Evolutionary conservation across 768 basidiomycete genomes (phyloP), one percentile per base, ranked within the genome.

Genomic region (Lactifluus pinguis): DNA sequence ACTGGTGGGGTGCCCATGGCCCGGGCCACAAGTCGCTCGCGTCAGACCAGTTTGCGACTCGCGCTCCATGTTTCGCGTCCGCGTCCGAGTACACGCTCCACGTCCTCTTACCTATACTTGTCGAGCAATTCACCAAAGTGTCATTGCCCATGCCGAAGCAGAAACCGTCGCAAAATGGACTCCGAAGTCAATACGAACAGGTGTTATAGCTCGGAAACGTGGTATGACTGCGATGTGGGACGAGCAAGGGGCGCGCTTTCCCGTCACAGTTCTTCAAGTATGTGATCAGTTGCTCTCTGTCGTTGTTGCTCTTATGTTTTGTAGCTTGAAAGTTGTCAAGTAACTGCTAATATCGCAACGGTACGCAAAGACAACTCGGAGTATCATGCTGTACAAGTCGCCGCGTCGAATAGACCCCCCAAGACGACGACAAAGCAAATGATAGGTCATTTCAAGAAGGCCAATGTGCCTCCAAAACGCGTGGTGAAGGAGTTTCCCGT

Each of bases 201-300:
- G 97, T 8, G 77, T 97, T 63, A 87, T 99, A 72, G 95, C 93
- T 29, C 82, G 87, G 60, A 99, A 99, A 77, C 84, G 92, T 58
- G 97, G 97, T 49, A 98, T 98, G 97, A 88, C 91, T 10, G 83
- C 83, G 14, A 75, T 98, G 69, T 98, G 92, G 91, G 90, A 94
- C 69, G 82, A 88, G 70, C 86, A 92, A 60, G 97, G 97, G 29
- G 84, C 83, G 39, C 80, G 89, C 52, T 78, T 89, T 65, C 95
- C 97, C 1, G 92, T 97, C 32, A 99, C 97, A 0, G 85, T 99
- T 51, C 82, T 99, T 44, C 94, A 98, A 81, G 95, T 93, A 66
- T 65, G 80, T 68, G 9, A 29, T 45, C 4, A 11, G 10, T 34
- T 15, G 13, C 17, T 32, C 38, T 39, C 8, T 34, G n/a, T 14